Base-by-base conservation (phyloP, 75 land plant species). In the Sequoiadendron giganteum region DNA sequence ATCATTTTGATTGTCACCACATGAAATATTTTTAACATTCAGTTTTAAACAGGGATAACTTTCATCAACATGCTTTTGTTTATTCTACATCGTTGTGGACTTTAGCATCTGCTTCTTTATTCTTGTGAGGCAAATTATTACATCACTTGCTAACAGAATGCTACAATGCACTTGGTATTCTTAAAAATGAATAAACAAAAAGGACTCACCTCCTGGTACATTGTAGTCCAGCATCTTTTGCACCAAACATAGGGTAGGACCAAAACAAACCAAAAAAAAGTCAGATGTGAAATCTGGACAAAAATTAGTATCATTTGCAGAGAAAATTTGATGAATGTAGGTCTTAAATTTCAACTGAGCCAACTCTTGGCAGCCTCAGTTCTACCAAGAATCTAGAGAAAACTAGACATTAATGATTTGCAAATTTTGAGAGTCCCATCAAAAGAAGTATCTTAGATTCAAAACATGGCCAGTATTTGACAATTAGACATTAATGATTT, bases 211-310 rank as follows among this genome's bases (percentile, higher is more conserved):
- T 95, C 99, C 99, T 68, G 97, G 99, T 11, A 98, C 99, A 93
- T 95, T 98, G 94, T 98, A 96, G 88, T 96, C 99, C 91, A 98
- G 93, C 99, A 98, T 96, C 99, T 98, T 96, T 84, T 52, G 36
- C 85, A 47, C 85, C 85, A 65, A 65, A 65, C n/a, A 84, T 52
- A 15, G 56, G 58, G 34, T 32, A 49, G 19, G 30, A 34, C 85
- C 85, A 42, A 84, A 49, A 52, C 85, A 84, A 84, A 48, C 85
- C 58, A 49, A 45, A 47, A 84, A n/a, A 84, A 32, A 79, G 56
- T 84, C 85, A 84, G 85, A 84, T 49, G 49, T 54, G n/a, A 84
- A 47, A 49, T 14, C 8, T 25, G n/a, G 70, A 65, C 7, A 58
- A 28, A 58, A 28, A 25, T 25, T 5, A 65, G 28, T 65, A 65